Base-by-base conservation (phyloP, 306 rosid genomes). In the Quercus variabilis region DNA sequence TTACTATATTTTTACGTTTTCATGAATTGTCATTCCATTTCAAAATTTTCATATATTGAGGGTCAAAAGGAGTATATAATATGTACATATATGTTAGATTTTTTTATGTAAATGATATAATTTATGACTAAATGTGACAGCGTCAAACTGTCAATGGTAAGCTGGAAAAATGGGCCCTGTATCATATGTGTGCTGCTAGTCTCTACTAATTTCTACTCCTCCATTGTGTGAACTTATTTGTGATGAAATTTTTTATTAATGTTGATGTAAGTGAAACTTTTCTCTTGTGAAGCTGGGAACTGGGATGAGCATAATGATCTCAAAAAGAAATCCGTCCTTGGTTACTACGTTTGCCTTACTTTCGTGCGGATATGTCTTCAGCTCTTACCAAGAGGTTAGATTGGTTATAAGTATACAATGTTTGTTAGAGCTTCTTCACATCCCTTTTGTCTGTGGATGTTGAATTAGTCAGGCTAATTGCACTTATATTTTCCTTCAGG, bases 371-470 rank as follows among this genome's bases (percentile, higher is more conserved):
- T 95, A 91, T 82, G 83, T 93, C 73, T 73, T 91, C 82, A 93
- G 99, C 90, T 95, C 99, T 76, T 95, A 90, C 73, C 82, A 74
- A 88, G 99, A 95, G 99, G 99, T 94, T 82, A 80, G 90, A 26
- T 81, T 77, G 73, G 83, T 30, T 78, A 33, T 75, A 54, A 75
- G 57, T 46, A 55, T 25, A 67, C 20, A n/a, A 38, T 78, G 69
- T 18, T 76, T 76, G 76, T 58, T 19, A 51, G 65, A 63, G 73
- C 76, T 69, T 46, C 58, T 55, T 33, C 69, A 51, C 13, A 43
- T 69, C 18, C 33, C 55, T 56, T 69, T 82, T 55, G 46, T 83
- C 74, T 79, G 62, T 28, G 19, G 59, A 71, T 63, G 30, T 76
- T 73, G 21, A 82, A 56, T 75, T 72, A 73, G 75, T 85, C 75